Evolutionary conservation across 2,329 filamentous ascomycete species (phyloP), one percentile per base, ranked within the genome.

Genomic region (Botrytis tulipae): DNA sequence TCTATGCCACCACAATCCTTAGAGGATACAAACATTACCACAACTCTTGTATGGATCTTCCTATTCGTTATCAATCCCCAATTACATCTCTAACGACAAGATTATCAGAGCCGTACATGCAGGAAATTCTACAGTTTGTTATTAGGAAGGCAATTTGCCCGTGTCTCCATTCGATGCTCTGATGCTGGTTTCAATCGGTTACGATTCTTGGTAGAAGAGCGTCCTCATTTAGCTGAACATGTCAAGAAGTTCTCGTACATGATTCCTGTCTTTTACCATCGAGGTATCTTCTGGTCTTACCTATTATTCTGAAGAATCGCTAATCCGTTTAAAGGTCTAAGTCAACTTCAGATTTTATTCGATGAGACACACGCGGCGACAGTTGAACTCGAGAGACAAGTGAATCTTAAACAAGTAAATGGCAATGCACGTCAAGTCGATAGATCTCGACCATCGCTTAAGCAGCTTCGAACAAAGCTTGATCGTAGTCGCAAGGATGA

Each of bases 201-300:
- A 65, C 83, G 86, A 71, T 82, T 82, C 57, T 84, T 89, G 73
- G 84, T 86, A 46, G 81, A 68, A 54, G 66, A 82, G 67, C 84
- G 85, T 76, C 82, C 82, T 29, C 84, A 87, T 79, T 82, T 89
- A 32, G 85, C 86, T 25, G 80, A 82, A 71, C 84, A 87, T 78
- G 87, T 89, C 74, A 87, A 86, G 78, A 88, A 88, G 78, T 88
- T 89, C 80, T 88, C 86, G 75, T 89, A 89, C 79, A 84, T 89
- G 81, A 86, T 89, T 72, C 87, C 87, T 7, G 87, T 86, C 77
- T 88, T 89, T 79, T 89, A 88, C 80, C 83, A 84, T 74, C 82
- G 86, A 82, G 86, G 87, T 87, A 67, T 65, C 8, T 18, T 67
- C 6, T 51, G 25, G 57, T 48, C n/a, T 25, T 22, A 40, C 10